Percentiles rank a stretch among this genome's conserved stretches.
Evolutionary conservation across 805 yeast species (phyloP).

Genomic region (Starmerella stigmatis): DNA sequence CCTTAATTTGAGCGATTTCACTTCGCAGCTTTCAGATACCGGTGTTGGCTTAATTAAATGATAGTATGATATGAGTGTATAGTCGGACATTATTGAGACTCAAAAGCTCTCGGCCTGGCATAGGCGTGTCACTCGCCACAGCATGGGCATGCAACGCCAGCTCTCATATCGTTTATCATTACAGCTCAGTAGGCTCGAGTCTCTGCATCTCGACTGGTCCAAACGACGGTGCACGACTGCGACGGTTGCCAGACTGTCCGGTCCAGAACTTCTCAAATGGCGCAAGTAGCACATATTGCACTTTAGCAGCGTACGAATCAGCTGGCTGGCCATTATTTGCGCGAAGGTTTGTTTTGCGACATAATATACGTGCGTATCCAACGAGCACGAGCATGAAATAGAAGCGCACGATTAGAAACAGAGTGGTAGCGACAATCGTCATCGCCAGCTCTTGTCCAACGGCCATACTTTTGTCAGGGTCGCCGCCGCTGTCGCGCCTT

Average conservation of each 20-base stretch:
- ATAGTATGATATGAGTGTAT: too few species aligned
- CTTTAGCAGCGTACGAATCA: constrained; percentile 27
- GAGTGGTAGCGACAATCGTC: constrained; percentile 41
- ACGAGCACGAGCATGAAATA: constrained; percentile 47
- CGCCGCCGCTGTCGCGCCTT: constrained; percentile 1
- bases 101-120: neutral
- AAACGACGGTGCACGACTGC: constrained; percentile 17
- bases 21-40: too few species aligned
- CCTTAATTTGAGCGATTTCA: too few species aligned
- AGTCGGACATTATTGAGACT: too few species aligned
- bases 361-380: constrained; percentile 46
- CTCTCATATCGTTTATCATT: neutral
- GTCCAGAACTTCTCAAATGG: constrained; percentile 31
- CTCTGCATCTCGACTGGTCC: constrained; percentile 21
- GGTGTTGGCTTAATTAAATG: too few species aligned
- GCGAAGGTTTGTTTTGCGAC: constrained; percentile 35
- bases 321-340: constrained; percentile 30
- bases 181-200: constrained; percentile 7
- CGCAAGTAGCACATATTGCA: constrained; percentile 26
- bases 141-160: neutral
- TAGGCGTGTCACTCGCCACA: neutral
- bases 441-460: constrained; percentile 32
- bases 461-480: constrained; percentile 23
- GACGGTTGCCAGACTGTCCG: constrained; percentile 20
- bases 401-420: constrained; percentile 38